Conservation (phyloP, 768 basidiomycete genomes). For the Lactifluus piperatus region DNA sequence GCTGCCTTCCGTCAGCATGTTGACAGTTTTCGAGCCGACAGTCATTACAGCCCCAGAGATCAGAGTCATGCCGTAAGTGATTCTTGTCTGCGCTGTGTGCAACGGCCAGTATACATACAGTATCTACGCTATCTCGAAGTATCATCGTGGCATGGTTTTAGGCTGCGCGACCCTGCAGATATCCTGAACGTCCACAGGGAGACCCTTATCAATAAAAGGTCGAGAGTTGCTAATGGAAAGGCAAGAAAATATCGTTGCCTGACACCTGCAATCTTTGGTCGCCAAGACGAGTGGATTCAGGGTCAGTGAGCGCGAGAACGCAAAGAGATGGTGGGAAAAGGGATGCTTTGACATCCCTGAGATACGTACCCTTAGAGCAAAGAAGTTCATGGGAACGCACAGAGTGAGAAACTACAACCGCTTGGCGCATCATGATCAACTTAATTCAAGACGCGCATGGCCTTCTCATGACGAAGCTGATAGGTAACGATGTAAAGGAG, state of each 20-base stretch:
- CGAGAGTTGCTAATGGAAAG: slow-evolving; percentile 30
- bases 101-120: slow-evolving; percentile 37
- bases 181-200: not conserved
- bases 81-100: slow-evolving; percentile 41
- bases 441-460: too few relatives aligned
- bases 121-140: slow-evolving; percentile 21
- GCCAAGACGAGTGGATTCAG: not conserved
- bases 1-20: slow-evolving; percentile 41
- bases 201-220: slow-evolving; percentile 23
- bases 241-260: too few relatives aligned
- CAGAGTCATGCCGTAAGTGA: slow-evolving; percentile 38
- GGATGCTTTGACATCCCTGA: too few relatives aligned
- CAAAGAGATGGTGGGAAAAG: not conserved
- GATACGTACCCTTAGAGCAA: too few relatives aligned
- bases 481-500: too few relatives aligned
- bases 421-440: too few relatives aligned
- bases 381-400: too few relatives aligned
- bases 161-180: slow-evolving; percentile 38
- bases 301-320: not conserved
- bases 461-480: too few relatives aligned
- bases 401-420: too few relatives aligned
- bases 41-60: slow-evolving; percentile 29
- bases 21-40: slow-evolving; percentile 22
- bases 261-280: slow-evolving; percentile 5
- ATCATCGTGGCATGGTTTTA: slow-evolving; percentile 38